Evolutionary conservation across 768 basidiomycete genomes (phyloP).

Genomic region (Leucocoprinus birnbaumii): DNA sequence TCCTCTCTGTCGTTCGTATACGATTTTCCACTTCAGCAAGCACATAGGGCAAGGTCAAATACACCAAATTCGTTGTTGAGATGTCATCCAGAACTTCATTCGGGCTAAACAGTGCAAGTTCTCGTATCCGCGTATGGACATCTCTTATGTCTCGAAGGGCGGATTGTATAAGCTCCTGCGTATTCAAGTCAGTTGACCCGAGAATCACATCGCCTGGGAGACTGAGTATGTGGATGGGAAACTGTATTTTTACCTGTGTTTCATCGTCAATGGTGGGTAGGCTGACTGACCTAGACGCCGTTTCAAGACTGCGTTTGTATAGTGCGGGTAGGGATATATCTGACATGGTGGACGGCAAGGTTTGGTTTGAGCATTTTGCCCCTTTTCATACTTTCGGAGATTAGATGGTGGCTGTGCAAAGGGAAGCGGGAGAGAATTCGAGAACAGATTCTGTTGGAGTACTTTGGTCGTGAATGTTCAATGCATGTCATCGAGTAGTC

Average conservation of each 20-base stretch:
- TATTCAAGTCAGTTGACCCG: neutral
- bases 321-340: slow-evolving; percentile 34
- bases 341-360: slow-evolving; percentile 13
- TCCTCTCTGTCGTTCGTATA: slow-evolving; percentile 49
- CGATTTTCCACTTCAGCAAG: slow-evolving; percentile 64
- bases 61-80: slow-evolving; percentile 70
- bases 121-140: slow-evolving; percentile 50
- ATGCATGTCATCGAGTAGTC: no score
- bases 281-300: slow-evolving; percentile 35
- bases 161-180: slow-evolving; percentile 58
- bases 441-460: no score
- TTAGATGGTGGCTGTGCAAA: slow-evolving; percentile 9
- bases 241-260: slow-evolving; percentile 33
- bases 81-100: slow-evolving; percentile 86
- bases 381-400: neutral
- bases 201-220: no score
- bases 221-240: neutral
- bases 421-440: neutral
- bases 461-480: no score
- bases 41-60: slow-evolving; percentile 71
- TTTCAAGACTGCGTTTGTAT: slow-evolving; percentile 31
- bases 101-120: slow-evolving; percentile 73
- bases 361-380: neutral
- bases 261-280: slow-evolving; percentile 39
- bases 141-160: slow-evolving; percentile 54